phyloP scores from a whole-genome alignment of 176 grass and related monocot species.

The Cenchrus fungigraminus region DNA sequence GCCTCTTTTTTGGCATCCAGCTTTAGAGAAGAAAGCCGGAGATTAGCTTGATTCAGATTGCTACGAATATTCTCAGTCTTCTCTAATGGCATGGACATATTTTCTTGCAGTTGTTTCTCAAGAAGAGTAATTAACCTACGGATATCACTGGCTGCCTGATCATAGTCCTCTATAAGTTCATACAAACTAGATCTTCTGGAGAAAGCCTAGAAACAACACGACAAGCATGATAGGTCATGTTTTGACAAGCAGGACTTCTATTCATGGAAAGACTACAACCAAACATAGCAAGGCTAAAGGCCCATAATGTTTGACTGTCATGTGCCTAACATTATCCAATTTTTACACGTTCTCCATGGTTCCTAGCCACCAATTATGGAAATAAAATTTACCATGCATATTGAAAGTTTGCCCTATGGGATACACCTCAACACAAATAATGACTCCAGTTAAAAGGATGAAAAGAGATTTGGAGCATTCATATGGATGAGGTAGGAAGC shows the following conservation, averaged over 20 bases:
- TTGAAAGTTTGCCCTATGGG: not conserved
- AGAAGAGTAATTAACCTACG: conserved; percentile 69
- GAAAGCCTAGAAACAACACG: conserved; percentile 65
- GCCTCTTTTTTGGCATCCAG: conserved; percentile 60
- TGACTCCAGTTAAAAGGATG: not conserved
- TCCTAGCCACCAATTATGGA: conserved; percentile 1
- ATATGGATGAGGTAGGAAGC: conserved; percentile 1
- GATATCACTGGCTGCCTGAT: conserved; percentile 73
- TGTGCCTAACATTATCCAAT: not conserved
- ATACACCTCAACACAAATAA: not conserved
- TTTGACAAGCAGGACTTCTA: not conserved
- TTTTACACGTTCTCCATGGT: not conserved
- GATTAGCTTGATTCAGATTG: conserved; percentile 60
- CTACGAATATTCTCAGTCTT: conserved; percentile 45
- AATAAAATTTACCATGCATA: not conserved
- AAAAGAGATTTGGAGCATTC: not conserved
- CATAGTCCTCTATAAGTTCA: conserved; percentile 78
- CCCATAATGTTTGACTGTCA: not conserved
- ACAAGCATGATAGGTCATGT: conserved; percentile 27
- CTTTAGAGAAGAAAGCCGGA: conserved; percentile 66
- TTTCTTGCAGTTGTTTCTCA: conserved; percentile 72
- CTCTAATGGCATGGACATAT: conserved; percentile 42
- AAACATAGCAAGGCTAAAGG: not conserved
- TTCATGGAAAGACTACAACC: conserved; percentile 19
- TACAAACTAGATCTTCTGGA: conserved; percentile 89